Base-by-base conservation (phyloP, 495 filamentous ascomycete genomes). In the Xylaria flabelliformis region DNA sequence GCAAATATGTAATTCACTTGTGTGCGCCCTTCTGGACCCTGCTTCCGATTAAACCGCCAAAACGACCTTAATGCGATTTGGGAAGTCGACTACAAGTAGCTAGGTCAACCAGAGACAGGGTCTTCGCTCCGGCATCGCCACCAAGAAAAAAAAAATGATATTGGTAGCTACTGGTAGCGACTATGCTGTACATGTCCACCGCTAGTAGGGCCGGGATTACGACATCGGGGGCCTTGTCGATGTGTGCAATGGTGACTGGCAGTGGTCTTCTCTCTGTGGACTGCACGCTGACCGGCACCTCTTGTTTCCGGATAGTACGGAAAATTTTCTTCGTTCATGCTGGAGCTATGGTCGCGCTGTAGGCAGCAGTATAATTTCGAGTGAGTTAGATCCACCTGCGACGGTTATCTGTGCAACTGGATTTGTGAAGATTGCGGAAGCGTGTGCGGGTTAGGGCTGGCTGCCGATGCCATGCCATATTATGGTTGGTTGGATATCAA, bases 171-270 rank as follows among this genome's bases (percentile, higher is more conserved):
- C n/a, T 61, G 50, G 65, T 19, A 36, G 65, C 65, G 50, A 15
- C 50, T 56, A 64, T 64, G 36, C 39, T 64, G 61, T 64, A 67
- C 50, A 67, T 50, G 50, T 50, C 65, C 65, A 67, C 65, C 34
- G 65, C 65, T 55, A 56, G 64, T 34, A 56, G 65, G 65, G 50
- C 59, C 39, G 59, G 56, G 61, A n/a, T 46, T 55, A 55, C 58
- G 58, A 63, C 59, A 53, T 62, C 41, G 39, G 67, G 67, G 55
- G 26, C 8, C 42, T 24, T 50, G 67, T 71, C 69, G 44, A 71
- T 71, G 69, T 64, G 69, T 63, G 69, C 59, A 41, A 46, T 71
- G 69, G 59, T 71, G 61, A 71, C 69, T 71, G 69, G 69, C 59
- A 71, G 69, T 17, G 48, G 26, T 29, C 6, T 9, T 56, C 34